phyloP scores from a whole-genome alignment of 2,329 filamentous ascomycete species.

The Scopulariopsis brevicaulis region DNA sequence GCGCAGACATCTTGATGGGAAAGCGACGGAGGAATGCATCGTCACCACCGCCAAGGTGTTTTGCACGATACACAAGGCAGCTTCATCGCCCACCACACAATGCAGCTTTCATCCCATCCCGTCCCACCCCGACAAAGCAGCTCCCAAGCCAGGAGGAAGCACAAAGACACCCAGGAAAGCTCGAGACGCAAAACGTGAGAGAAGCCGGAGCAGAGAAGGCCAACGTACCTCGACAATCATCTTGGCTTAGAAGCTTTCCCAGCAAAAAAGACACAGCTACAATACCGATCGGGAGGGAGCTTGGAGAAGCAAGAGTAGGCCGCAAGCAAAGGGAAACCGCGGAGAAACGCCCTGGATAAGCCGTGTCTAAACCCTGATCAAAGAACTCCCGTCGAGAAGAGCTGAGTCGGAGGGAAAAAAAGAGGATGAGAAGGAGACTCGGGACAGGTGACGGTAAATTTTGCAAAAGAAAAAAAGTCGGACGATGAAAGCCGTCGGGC shows the following conservation, averaged over 20 bases:
- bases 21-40: not conserved
- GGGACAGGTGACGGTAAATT: not conserved
- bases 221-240: constrained; percentile 25
- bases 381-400: not conserved
- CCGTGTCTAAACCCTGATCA: not conserved
- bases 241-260: constrained; percentile 6
- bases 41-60: not conserved
- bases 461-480: not conserved
- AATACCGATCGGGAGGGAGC: not conserved
- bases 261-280: not conserved
- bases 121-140: not conserved
- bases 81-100: not conserved
- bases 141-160: not conserved
- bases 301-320: not conserved
- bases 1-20: not conserved
- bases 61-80: not conserved
- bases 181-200: not conserved
- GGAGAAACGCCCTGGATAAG: not conserved
- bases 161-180: not conserved
- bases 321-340: not conserved
- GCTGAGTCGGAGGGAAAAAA: not conserved
- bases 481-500: not conserved
- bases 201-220: not conserved
- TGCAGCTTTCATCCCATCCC: not conserved
- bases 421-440: not conserved